These are phyloP conservation scores for Camelina laxa DNA, from an alignment of 345 rosid genomes.

Conservation along the genomic window DNA sequence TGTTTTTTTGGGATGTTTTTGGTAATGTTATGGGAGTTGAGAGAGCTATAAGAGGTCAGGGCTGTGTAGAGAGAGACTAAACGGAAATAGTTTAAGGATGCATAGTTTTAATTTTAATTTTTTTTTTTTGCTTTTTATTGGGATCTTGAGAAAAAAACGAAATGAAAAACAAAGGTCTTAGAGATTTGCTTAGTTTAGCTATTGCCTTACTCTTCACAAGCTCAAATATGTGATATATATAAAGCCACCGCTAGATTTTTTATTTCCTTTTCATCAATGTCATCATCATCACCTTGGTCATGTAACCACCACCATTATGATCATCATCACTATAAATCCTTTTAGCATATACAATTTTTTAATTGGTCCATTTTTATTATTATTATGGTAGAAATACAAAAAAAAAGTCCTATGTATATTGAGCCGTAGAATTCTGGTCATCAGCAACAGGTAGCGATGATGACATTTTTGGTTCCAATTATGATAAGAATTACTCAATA, in stretches of 20 bases:
- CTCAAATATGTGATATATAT: conserved; percentile 44
- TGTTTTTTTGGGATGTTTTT: background rate
- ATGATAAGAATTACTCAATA: conserved; percentile 11
- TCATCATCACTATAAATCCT: conserved; percentile 16
- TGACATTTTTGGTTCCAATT: conserved; percentile 13
- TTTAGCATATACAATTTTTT: conserved; percentile 21
- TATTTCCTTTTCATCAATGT: conserved; percentile 40
- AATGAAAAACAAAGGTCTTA: conserved; percentile 22
- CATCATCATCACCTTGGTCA: conserved; percentile 35
- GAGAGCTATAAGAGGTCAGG: conserved; percentile 31
- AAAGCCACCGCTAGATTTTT: conserved; percentile 40
- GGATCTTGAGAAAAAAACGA: background rate
- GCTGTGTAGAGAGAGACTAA: conserved; percentile 26
- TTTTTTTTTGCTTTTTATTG: background rate
- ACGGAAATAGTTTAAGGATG: conserved; percentile 36
- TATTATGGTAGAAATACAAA: conserved; percentile 7
- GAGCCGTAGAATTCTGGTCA: conserved; percentile 22
- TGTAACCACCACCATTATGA: conserved; percentile 33
- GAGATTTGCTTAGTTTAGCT: conserved; percentile 24
- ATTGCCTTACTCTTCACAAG: conserved; percentile 35
- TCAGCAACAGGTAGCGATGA: conserved; percentile 27
- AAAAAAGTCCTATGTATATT: conserved; percentile 15
- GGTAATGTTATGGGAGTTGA: conserved; percentile 15
- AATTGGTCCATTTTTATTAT: conserved; percentile 36
- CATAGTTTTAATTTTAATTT: conserved; percentile 4